Base-by-base conservation (phyloP, 2,329 filamentous ascomycete species). In the Stylonectria norvegica region DNA sequence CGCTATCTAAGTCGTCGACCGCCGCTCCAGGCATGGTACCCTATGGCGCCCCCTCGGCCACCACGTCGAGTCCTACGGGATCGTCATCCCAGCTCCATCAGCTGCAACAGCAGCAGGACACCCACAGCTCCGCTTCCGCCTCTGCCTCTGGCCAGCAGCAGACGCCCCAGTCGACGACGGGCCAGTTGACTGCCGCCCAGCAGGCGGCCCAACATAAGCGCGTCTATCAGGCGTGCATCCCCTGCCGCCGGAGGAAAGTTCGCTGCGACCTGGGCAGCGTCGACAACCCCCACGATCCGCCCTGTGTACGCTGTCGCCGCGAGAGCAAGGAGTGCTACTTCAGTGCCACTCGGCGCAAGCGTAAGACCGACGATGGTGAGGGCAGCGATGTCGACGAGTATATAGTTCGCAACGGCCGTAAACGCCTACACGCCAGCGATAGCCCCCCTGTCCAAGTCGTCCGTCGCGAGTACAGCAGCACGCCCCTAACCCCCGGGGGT, bases 241-340 rank as follows among this genome's bases (percentile, higher is more conserved):
- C 78, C 5, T 81, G 78, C 48, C 75, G 78, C 14, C 72, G 76
- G 4, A 72, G 77, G 50, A 82, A 82, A 60, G 77, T 83, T 18
- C 72, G 78, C 43, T 81, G 76, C 62, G 78, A 81, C 50, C 66
- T 83, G 5, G 78, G 78, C 42, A 85, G 83, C 57, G 91, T 97
- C 61, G 93, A 97, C 68, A 91, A 93, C 57, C 93, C 93, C 17
- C 83, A 90, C 65, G 89, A 95, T 56, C 91, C 91, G 40, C 93
- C 93, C 3, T 98, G 93, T 65, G 86, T 91, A 44, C 83, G 93
- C 60, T 98, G 93, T 64, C 85, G 89, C 38, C 83, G 93, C 53
- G 93, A 98, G 72, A 89, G 85, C 70, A 97, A 97, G 65, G 85
- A 95, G 58, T 98, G 93, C 72, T 95, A 85, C 75, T 98, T 98